A percentile compares a stretch with the other conserved stretches of the same genome.
phyloP scores from a whole-genome alignment of 495 filamentous ascomycete species.

The Evansstolkia leycettana region DNA sequence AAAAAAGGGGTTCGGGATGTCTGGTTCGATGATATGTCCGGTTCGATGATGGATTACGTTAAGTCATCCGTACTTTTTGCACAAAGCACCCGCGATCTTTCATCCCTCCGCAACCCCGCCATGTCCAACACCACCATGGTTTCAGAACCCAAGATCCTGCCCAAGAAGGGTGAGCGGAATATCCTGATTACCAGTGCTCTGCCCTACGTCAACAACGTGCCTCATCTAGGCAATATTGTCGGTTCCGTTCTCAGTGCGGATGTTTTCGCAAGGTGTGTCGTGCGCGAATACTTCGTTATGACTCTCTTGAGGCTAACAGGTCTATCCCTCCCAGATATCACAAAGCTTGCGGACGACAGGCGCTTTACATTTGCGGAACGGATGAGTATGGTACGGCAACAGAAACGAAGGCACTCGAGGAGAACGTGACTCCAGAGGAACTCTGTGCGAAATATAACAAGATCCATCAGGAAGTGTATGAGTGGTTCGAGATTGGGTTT shows the following conservation, averaged over 20 bases:
- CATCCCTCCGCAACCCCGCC: slow-evolving; percentile 18
- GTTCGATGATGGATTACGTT: too few species aligned
- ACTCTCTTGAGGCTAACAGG: slow-evolving; percentile 8
- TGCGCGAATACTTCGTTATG: slow-evolving; percentile 1
- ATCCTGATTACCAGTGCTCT: slow-evolving; percentile 51
- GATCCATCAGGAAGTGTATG: slow-evolving; percentile 73
- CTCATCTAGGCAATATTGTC: slow-evolving; percentile 88
- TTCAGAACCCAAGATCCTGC: slow-evolving; percentile 24
- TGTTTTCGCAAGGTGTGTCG: slow-evolving; percentile 52
- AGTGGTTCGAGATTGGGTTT: slow-evolving; percentile 80
- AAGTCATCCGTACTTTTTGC: slow-evolving; percentile 9
- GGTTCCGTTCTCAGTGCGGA: slow-evolving; percentile 79
- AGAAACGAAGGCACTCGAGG: slow-evolving; percentile 66
- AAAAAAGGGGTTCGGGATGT: too few species aligned
- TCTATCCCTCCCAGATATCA: slow-evolving; percentile 44
- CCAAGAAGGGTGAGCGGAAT: slow-evolving; percentile 32
- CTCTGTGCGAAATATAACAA: slow-evolving; percentile 79
- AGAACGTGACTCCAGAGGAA: slow-evolving; percentile 55
- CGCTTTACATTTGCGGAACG: slow-evolving; percentile 41
- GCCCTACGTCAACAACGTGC: slow-evolving; percentile 93
- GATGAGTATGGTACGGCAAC: slow-evolving; percentile 83
- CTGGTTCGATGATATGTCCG: too few species aligned
- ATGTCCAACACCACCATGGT: slow-evolving; percentile 15
- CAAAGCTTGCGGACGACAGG: slow-evolving; percentile 53
- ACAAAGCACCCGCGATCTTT: slow-evolving; percentile 6